Evolutionary conservation across 306 rosid species (phyloP), one percentile per base, ranked within the genome.

Genomic region (Styphnolobium japonicum): DNA sequence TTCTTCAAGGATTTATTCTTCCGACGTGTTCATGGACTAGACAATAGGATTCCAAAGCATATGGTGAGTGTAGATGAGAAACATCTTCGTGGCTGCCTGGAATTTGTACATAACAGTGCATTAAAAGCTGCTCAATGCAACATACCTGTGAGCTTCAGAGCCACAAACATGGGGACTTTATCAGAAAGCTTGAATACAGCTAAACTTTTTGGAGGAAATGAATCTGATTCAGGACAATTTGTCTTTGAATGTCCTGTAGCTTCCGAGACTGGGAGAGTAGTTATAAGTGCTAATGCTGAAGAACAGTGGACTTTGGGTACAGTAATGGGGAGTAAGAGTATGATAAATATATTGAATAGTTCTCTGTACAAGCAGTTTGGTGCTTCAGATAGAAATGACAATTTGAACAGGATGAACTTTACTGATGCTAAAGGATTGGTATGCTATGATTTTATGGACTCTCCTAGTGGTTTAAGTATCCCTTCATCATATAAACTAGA

Each of bases 271-370:
- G 76, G 80, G 19, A 57, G 71, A 53, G 80, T 71, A 6, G 65
- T 78, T 34, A 23, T 78, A 45, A 36, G 76, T 72, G 57, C 72
- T 23, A 42, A 56, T 55, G 33, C 31, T 1, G 71, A 67, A 42
- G 80, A 80, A 37, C 73, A 42, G 19, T 89, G 92, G 98, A 68
- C 70, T 76, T 74, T 85, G 43, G 96, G 98, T 58, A 65, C 96
- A 4, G 86, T 95, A 36, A 92, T 95, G 98, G 93, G 87, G 78
- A 95, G 96, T 87, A 81, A 96, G 86, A 96, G 98, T 85, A 90
- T 96, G 94, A 46, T 80, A 37, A 93, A 90, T 80, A 89, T 93
- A 76, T 81, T 91, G 86, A 93, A 88, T 67, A 93, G 91, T 80
- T 89, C 93, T 58, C 71, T 91, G 68, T 83, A 91, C 80, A 80